Conservation (phyloP, 2,329 filamentous ascomycete genomes). For the Aspergillus sojae region DNA sequence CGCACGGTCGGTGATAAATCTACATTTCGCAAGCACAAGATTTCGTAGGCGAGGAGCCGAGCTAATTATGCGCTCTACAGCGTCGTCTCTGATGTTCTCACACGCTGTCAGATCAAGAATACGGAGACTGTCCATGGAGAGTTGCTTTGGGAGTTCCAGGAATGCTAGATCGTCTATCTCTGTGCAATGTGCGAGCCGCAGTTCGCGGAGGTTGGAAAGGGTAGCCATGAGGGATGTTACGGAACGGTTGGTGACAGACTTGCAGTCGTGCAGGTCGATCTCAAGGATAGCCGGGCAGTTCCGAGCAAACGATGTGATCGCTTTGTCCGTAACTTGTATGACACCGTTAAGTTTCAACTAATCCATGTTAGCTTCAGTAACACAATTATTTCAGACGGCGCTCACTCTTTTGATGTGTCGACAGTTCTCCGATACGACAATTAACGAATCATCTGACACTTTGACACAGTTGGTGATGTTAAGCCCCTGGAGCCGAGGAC, state of each 20-base stretch:
- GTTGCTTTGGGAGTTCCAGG: constrained; percentile 69
- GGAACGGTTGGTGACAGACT: constrained; percentile 76
- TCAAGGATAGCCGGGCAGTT: constrained; percentile 93
- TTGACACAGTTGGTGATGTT: constrained; percentile 86
- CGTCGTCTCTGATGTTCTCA: constrained; percentile 77
- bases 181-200: constrained; percentile 82
- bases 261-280: constrained; percentile 90
- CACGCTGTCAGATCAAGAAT: constrained; percentile 95
- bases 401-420: constrained; percentile 81
- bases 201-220: constrained; percentile 82
- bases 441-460: constrained; percentile 84
- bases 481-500: constrained; percentile 81
- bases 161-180: constrained; percentile 88
- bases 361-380: constrained; percentile 16
- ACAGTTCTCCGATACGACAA: constrained; percentile 78
- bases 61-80: constrained; percentile 84
- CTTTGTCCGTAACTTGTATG: constrained; percentile 76
- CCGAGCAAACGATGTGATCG: constrained; percentile 81
- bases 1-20: constrained; percentile 85
- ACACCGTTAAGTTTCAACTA: constrained; percentile 95
- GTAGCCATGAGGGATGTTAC: constrained; percentile 78
- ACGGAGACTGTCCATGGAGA: constrained; percentile 80
- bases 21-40: constrained; percentile 90
- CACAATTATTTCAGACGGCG: constrained; percentile 14
- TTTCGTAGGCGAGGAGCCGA: constrained; percentile 87